A percentile compares a stretch with the other conserved stretches of the same genome.
Evolutionary conservation across 495 filamentous ascomycete species (phyloP).

Genomic region (Apiosordaria backusii): DNA sequence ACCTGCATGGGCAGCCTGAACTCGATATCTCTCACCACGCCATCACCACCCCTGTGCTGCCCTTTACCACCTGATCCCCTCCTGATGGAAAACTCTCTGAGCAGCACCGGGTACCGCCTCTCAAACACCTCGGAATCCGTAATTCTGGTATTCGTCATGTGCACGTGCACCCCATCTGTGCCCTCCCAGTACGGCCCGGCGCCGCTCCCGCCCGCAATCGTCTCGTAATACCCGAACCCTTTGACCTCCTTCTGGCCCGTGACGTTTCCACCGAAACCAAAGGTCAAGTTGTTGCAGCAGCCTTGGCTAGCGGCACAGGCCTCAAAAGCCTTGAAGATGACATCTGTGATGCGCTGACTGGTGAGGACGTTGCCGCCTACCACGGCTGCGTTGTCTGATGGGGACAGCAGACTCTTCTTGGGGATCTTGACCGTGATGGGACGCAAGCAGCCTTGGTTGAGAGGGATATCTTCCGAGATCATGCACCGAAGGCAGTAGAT

Average conservation of each 20-base stretch:
- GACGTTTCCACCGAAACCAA: conserved; percentile 76
- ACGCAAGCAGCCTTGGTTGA: conserved; percentile 92
- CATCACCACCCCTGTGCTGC: conserved; percentile 78
- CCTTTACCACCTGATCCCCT: conserved; percentile 67
- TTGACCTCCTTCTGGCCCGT: conserved; percentile 57
- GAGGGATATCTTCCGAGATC: conserved; percentile 88
- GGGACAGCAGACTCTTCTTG: conserved; percentile 74
- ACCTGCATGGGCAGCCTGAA: conserved; percentile 86
- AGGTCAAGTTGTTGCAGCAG: conserved; percentile 87
- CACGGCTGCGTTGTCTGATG: conserved; percentile 83
- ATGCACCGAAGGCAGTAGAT: conserved; percentile 95
- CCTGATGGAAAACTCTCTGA: conserved; percentile 78
- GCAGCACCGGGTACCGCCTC: conserved; percentile 81
- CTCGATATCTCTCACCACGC: conserved; percentile 91
- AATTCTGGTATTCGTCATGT: conserved; percentile 99
- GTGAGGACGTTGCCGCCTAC: conserved; percentile 96
- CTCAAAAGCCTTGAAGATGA: conserved; percentile 85
- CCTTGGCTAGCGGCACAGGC: conserved; percentile 91
- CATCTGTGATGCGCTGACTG: conserved; percentile 85
- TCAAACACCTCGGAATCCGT: conserved; percentile 97
- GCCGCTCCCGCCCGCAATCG: conserved; percentile 88
- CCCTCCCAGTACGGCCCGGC: conserved; percentile 87
- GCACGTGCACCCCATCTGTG: conserved; percentile 84
- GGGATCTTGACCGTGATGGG: conserved; percentile 88
- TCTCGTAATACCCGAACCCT: conserved; percentile 98